Conservation (phyloP, 2,329 filamentous ascomycete species). For the Cercospora zeina region DNA sequence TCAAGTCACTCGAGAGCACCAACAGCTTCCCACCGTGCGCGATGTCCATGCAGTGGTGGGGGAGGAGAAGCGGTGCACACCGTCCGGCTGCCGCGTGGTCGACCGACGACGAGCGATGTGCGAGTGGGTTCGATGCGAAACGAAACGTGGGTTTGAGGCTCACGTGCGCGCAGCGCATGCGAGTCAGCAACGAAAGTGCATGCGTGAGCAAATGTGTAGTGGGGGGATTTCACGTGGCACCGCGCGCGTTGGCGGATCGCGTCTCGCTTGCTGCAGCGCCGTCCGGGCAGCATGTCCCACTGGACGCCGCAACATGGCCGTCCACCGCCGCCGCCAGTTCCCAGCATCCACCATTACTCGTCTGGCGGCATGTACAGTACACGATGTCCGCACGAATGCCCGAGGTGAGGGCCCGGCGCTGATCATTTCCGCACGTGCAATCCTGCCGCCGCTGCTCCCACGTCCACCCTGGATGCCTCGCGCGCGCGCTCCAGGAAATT, state of each 20-base stretch:
- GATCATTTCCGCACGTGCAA: constrained; percentile 32
- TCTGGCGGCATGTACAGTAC: no score
- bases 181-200: constrained; percentile 17
- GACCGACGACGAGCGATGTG: neutral
- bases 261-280: constrained; percentile 19
- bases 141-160: constrained; percentile 2
- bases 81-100: neutral
- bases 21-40: constrained; percentile 1
- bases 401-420: constrained; percentile 19
- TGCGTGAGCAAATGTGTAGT: neutral
- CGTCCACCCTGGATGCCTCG: constrained; percentile 26
- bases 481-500: constrained; percentile 25
- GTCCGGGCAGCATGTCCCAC: no score
- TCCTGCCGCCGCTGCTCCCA: neutral
- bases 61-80: neutral
- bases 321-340: no score
- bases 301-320: no score
- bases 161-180: constrained; percentile 13
- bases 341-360: no score
- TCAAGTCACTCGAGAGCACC: constrained; percentile 4
- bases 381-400: constrained; percentile 26
- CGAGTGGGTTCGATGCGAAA: neutral
- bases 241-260: neutral
- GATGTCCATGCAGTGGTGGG: neutral
- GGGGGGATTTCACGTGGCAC: constrained; percentile 11